These are phyloP conservation scores for Hortaea werneckii DNA, from an alignment of 2,329 filamentous ascomycete species.

Conservation along the genomic window DNA sequence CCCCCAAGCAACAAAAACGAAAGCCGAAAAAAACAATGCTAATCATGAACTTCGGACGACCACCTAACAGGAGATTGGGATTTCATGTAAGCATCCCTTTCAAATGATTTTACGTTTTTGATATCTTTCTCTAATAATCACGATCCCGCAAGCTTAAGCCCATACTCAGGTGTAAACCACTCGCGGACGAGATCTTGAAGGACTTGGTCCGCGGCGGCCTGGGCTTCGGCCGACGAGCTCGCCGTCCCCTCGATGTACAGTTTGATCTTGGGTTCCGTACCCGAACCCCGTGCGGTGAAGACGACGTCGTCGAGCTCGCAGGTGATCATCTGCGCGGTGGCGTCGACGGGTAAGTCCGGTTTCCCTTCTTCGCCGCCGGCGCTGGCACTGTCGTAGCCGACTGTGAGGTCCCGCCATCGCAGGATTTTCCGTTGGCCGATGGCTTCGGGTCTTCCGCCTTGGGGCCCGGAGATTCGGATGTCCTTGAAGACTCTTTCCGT, in stretches of 20 bases:
- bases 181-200: slow-evolving; percentile 36
- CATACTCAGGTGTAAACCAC: slow-evolving; percentile 35
- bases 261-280: slow-evolving; percentile 60
- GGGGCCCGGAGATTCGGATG: slow-evolving; percentile 35
- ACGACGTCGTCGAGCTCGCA: slow-evolving; percentile 40
- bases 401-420: slow-evolving; percentile 53
- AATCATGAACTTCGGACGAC: no score
- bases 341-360: slow-evolving; percentile 47
- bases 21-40: no score
- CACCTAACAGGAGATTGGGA: no score
- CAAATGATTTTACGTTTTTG: no score
- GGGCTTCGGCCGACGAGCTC: slow-evolving; percentile 32
- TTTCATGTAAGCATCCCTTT: no score
- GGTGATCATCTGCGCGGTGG: slow-evolving; percentile 54
- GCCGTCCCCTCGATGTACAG: slow-evolving; percentile 43
- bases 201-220: slow-evolving; percentile 35
- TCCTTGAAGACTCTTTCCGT: slow-evolving; percentile 45
- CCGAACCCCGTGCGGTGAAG: slow-evolving; percentile 30
- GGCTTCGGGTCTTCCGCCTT: slow-evolving; percentile 10
- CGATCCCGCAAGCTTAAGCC: slow-evolving; percentile 19
- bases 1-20: no score
- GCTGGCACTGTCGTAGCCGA: slow-evolving; percentile 46
- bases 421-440: slow-evolving; percentile 44
- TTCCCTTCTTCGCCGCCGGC: slow-evolving; percentile 32
- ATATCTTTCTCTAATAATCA: slow-evolving; percentile 1